Evolutionary conservation across 768 basidiomycete genomes (phyloP).

Genomic region (Termitomyces sp.): DNA sequence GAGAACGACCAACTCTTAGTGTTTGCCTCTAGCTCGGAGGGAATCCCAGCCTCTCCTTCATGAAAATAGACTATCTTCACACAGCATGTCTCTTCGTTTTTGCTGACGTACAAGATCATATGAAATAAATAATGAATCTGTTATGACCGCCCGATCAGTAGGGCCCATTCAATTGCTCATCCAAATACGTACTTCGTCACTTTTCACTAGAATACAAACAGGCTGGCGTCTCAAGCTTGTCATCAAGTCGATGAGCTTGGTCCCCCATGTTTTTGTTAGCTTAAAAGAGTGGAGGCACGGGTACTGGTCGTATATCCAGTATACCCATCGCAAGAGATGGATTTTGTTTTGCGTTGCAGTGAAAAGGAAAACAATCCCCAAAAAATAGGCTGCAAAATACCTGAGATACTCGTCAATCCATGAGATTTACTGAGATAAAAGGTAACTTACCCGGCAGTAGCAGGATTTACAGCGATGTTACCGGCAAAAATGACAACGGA

Average conservation of each 20-base stretch:
- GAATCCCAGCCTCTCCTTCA: conserved; percentile 45
- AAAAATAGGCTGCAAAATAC: conserved; percentile 60
- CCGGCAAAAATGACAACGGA: conserved; percentile 45
- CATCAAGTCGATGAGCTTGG: conserved; percentile 38
- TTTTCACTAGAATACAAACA: conserved; percentile 56
- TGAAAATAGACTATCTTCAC: conserved; percentile 67
- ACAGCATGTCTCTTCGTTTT: conserved; percentile 66
- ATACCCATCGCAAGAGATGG: conserved; percentile 43
- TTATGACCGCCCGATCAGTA: background rate
- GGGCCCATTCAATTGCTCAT: background rate
- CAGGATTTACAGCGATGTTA: conserved; percentile 53
- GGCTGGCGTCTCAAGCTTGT: conserved; percentile 42
- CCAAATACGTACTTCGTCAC: conserved; percentile 51
- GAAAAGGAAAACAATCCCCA: conserved; percentile 43
- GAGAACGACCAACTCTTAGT: conserved; percentile 39
- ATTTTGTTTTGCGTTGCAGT: conserved; percentile 49
- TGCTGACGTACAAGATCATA: conserved; percentile 59
- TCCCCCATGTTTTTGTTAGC: conserved; percentile 36
- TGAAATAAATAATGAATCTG: conserved; percentile 65
- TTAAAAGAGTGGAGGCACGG: conserved; percentile 37
- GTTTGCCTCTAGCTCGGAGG: conserved; percentile 71
- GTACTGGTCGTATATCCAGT: conserved; percentile 63
- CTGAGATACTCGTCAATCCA: conserved; percentile 22
- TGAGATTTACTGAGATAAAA: background rate
- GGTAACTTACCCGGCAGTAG: conserved; percentile 45